Evolutionary conservation across 2,329 filamentous ascomycete species (phyloP).

Genomic region (Colletotrichum paranaense): DNA sequence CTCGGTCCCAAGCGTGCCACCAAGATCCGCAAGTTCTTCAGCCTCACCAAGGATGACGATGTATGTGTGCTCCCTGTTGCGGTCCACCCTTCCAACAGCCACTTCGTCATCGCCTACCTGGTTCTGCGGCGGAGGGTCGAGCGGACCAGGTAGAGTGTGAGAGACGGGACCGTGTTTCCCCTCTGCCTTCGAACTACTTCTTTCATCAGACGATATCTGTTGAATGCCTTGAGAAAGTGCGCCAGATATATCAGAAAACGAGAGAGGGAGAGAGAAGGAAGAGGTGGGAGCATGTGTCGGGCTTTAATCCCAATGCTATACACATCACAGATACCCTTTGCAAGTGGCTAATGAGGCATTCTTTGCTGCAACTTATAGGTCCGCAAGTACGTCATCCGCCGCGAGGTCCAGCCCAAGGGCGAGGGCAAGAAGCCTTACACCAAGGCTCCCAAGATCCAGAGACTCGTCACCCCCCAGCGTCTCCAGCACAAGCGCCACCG

Average conservation of each 20-base stretch:
- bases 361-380: slow-evolving; percentile 67
- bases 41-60: slow-evolving; percentile 99
- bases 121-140: slow-evolving; percentile 56
- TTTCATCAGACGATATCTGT: slow-evolving; percentile 9
- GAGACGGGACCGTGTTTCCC: slow-evolving; percentile 47
- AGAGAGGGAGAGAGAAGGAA: background rate
- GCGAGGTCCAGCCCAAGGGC: slow-evolving; percentile 95
- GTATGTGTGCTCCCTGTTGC: slow-evolving; percentile 74
- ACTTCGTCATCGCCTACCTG: slow-evolving; percentile 79
- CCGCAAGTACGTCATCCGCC: slow-evolving; percentile 99
- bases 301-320: slow-evolving; percentile 22
- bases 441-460: slow-evolving; percentile 99
- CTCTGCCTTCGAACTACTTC: slow-evolving; percentile 15
- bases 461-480: slow-evolving; percentile 98
- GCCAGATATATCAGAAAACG: slow-evolving; percentile 4
- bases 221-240: slow-evolving; percentile 36
- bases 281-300: slow-evolving; percentile 17
- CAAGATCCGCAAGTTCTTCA: slow-evolving; percentile 99
- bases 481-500: slow-evolving; percentile 99
- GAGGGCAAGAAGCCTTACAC: slow-evolving; percentile 99
- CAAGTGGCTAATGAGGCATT: slow-evolving; percentile 47
- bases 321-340: slow-evolving; percentile 19
- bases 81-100: slow-evolving; percentile 50
- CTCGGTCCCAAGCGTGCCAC: slow-evolving; percentile 99
- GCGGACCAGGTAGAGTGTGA: slow-evolving; percentile 71